These are phyloP conservation scores for Fusarium pilosicola DNA, from an alignment of 2,329 filamentous ascomycete genomes.

Conservation along the genomic window DNA sequence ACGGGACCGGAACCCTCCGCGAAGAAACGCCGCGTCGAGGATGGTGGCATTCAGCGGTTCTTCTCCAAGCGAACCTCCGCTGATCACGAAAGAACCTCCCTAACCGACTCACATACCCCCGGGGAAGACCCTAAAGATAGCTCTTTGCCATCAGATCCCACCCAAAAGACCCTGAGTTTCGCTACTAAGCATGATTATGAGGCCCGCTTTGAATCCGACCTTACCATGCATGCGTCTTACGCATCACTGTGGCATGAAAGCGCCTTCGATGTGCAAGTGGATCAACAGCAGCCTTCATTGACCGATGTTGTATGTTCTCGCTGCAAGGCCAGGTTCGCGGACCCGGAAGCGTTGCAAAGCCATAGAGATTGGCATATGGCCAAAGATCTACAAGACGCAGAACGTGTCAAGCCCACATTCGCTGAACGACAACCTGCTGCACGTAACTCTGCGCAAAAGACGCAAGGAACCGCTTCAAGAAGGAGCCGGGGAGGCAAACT, in stretches of 20 bases:
- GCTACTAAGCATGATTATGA: constrained; percentile 10
- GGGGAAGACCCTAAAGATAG: neutral
- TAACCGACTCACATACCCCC: constrained; percentile 25
- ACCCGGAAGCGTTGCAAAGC: constrained; percentile 70
- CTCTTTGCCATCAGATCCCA: constrained; percentile 1
- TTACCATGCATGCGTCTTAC: constrained; percentile 12
- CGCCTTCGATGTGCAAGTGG: constrained; percentile 31
- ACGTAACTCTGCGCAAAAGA: constrained; percentile 45
- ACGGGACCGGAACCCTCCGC: constrained; percentile 35
- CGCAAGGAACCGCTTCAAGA: constrained; percentile 53
- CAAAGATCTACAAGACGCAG: constrained; percentile 77
- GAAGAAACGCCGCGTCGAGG: constrained; percentile 54
- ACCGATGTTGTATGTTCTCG: constrained; percentile 65
- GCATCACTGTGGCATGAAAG: constrained; percentile 16
- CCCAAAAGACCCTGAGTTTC: constrained; percentile 18
- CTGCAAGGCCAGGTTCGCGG: constrained; percentile 71
- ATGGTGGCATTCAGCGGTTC: constrained; percentile 66
- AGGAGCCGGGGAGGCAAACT: constrained; percentile 53
- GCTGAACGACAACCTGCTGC: constrained; percentile 50
- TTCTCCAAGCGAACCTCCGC: constrained; percentile 57
- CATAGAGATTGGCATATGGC: constrained; percentile 97
- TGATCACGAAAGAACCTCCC: constrained; percentile 38
- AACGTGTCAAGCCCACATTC: constrained; percentile 63
- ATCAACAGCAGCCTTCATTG: constrained; percentile 47
- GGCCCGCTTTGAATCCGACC: constrained; percentile 31